Base-by-base conservation (phyloP, 495 filamentous ascomycete species). In the Melanomma pulvis-pyrius region DNA sequence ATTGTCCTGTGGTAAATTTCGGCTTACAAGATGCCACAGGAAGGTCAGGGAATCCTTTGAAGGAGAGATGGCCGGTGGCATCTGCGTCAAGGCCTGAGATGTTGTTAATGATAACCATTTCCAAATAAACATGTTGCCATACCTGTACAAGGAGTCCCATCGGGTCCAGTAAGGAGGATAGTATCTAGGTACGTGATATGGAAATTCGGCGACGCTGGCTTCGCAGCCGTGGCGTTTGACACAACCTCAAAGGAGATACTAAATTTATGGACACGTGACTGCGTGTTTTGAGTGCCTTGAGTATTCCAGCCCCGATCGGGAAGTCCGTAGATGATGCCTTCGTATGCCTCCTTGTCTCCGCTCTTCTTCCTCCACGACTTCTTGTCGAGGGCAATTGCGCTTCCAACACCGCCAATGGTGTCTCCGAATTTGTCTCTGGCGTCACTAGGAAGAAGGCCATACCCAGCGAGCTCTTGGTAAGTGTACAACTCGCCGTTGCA, bases 281-380 rank as follows among this genome's bases (percentile, higher is more conserved):
- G 86, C 75, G 82, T 91, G 75, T 91, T 92, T 17, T 87, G 74
- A 0, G 90, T 92, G 13, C 91, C 91, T 68, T 92, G 78, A 13
- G 89, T 92, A 63, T 88, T 87, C 85, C 90, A 93, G 56, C 90
- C 90, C 36, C 90, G 81, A 73, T 92, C 90, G 1, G 91, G 90
- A 3, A 91, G 74, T 11, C 81, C 77, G 72, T 82, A 93, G 32
- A 91, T 69, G 9, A 82, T 81, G 4, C 88, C 90, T 8, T 79
- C 80, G 73, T 92, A 94, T 12, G 71, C 80, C 32, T 81, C 81
- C 25, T 78, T 75, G 8, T 66, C 47, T 7, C 68, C 68, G 4
- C 50, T 32, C 19, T 73, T 74, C 73, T 87, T 87, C 70, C 79
- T 84, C 91, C 90, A 94, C 30, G 81, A 79, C 24, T 63, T 74